phyloP scores from a whole-genome alignment of 1,284 basidiomycete species.

The Sanghuangporus weigelae region DNA sequence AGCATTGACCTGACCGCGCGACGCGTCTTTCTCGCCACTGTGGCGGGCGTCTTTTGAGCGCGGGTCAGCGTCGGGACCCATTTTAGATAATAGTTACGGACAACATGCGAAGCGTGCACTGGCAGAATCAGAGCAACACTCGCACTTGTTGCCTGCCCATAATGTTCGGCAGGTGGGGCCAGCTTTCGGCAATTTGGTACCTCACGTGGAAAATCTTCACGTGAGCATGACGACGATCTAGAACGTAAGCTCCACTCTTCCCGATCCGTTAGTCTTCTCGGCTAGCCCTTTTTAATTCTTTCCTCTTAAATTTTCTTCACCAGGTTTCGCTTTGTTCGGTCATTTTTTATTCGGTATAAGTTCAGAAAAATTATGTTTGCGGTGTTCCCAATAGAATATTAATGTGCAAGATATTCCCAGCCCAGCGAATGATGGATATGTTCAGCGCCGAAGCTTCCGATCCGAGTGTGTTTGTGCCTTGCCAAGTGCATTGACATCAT shows the following conservation, averaged over 20 bases:
- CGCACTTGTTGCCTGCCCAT: not conserved
- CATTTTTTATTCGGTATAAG: not conserved
- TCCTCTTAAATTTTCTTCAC: not conserved
- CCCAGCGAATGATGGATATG: not conserved
- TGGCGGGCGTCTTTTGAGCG: not conserved
- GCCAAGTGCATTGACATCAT: constrained; percentile 1
- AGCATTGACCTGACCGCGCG: not conserved
- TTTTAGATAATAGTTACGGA: not conserved
- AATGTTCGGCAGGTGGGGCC: not conserved
- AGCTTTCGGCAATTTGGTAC: not conserved
- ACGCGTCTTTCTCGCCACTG: not conserved
- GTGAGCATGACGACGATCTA: not conserved
- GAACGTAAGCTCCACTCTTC: not conserved
- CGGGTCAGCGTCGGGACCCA: not conserved
- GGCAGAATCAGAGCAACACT: too few relatives aligned
- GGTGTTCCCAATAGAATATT: not conserved
- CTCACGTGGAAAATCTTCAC: not conserved
- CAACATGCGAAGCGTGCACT: not conserved
- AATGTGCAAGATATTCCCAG: not conserved
- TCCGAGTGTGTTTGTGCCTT: not conserved
- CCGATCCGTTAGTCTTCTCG: not conserved
- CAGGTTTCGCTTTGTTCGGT: not conserved
- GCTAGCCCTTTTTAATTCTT: not conserved
- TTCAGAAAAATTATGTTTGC: not conserved
- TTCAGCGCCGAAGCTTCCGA: not conserved